Conservation (phyloP, 208 protist genomes). For the Trypanosoma lewisi region DNA sequence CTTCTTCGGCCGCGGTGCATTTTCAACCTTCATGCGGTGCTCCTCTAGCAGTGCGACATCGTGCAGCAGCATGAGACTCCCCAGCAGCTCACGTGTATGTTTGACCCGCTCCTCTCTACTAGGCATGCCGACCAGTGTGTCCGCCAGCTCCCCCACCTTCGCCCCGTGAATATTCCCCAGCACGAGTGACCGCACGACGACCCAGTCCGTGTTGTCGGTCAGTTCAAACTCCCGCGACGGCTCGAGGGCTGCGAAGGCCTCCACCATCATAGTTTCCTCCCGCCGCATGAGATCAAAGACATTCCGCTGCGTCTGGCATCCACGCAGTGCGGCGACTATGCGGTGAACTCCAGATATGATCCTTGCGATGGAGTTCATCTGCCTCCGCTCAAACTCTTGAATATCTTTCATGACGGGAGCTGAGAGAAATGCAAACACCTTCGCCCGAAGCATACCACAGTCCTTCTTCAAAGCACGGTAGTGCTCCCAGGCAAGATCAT, state of each 20-base stretch:
- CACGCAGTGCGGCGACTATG: constrained; percentile 37
- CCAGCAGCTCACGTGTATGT: constrained; percentile 41
- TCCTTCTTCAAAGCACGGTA: constrained; percentile 56
- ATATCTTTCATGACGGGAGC: constrained; percentile 84
- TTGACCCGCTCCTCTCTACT: constrained; percentile 32
- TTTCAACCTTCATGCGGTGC: constrained; percentile 29
- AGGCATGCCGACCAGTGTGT: constrained; percentile 52
- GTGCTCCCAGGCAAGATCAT: constrained; percentile 46
- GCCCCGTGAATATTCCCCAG: constrained; percentile 73
- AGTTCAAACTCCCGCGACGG: constrained; percentile 21
- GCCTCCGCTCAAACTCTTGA: constrained; percentile 57
- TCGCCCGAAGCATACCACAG: constrained; percentile 72
- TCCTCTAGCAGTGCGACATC: constrained; percentile 57
- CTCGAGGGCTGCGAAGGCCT: constrained; percentile 23
- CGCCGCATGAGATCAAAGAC: constrained; percentile 54
- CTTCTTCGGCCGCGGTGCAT: constrained; percentile 37
- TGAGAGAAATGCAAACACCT: constrained; percentile 79
- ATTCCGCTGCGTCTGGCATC: constrained; percentile 81
- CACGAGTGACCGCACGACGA: constrained; percentile 55
- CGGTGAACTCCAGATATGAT: constrained; percentile 44
- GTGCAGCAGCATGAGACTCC: constrained; percentile 64
- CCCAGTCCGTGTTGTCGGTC: constrained; percentile 81
- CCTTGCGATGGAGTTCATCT: constrained; percentile 60
- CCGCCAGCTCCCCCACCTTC: constrained; percentile 47
- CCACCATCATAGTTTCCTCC: constrained; percentile 31